These are phyloP conservation scores for Pestalotiopsis sp. DNA, from an alignment of 2,329 filamentous ascomycete species.

Conservation along the genomic window DNA sequence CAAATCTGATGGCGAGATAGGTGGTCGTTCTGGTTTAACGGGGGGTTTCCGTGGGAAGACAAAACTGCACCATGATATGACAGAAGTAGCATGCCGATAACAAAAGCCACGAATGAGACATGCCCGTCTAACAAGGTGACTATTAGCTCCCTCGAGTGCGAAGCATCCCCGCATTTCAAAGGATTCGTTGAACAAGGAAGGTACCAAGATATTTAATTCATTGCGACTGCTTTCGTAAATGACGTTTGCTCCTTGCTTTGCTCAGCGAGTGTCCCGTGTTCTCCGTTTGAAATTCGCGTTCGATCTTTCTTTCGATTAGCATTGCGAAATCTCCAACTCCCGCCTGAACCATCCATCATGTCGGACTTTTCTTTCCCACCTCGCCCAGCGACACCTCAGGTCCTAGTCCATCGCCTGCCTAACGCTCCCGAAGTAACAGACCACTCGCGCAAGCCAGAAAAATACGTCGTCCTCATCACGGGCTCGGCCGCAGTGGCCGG, in stretches of 20 bases:
- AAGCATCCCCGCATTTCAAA: background rate
- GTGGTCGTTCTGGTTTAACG: background rate
- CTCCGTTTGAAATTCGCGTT: too few species aligned
- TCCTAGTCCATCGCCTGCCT: slow-evolving; percentile 25
- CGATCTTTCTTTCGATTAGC: too few species aligned
- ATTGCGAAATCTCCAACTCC: too few species aligned
- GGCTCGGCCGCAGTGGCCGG: slow-evolving; percentile 27
- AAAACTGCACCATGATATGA: background rate
- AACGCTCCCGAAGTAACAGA: slow-evolving; percentile 19
- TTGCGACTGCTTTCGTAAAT: background rate
- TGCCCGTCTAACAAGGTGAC: background rate
- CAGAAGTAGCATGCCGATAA: too few species aligned
- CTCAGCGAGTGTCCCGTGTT: too few species aligned
- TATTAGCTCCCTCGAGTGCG: background rate
- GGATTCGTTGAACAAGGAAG: background rate
- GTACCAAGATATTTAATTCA: background rate
- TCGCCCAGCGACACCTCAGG: slow-evolving; percentile 24
- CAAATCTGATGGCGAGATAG: too few species aligned
- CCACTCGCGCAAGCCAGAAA: slow-evolving; percentile 17
- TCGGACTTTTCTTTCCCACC: slow-evolving; percentile 7
- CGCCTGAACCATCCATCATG: background rate
- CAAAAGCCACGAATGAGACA: background rate
- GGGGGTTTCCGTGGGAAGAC: background rate
- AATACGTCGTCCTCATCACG: slow-evolving; percentile 29
- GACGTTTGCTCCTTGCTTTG: background rate